Percentiles rank a stretch among this genome's conserved stretches.
phyloP scores from a whole-genome alignment of 352 stramenopile genomes.

The Globisporangium nunn region DNA sequence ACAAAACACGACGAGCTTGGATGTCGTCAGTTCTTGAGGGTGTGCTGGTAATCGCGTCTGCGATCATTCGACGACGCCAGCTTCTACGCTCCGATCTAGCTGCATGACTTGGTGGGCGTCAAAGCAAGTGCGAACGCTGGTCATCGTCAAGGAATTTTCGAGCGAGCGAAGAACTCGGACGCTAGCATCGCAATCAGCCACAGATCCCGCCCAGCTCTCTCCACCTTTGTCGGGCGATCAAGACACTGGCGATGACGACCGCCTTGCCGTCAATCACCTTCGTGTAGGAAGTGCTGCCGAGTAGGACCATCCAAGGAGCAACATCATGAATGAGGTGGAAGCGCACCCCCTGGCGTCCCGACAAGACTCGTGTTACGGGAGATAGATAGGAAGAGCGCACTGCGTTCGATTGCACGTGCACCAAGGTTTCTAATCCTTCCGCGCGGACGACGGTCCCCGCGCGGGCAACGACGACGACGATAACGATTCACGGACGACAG shows the following conservation, averaged over 20 bases:
- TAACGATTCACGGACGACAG: background rate
- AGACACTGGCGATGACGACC: background rate
- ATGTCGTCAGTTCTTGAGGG: no score
- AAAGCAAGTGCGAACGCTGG: background rate
- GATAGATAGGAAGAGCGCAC: background rate
- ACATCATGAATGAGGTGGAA: background rate
- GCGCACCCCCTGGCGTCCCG: background rate
- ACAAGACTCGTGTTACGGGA: background rate
- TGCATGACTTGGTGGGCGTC: background rate
- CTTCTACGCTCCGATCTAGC: background rate
- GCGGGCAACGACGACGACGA: background rate
- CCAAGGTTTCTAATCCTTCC: background rate
- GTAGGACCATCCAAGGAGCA: no score
- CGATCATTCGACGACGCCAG: no score
- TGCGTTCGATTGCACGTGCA: background rate
- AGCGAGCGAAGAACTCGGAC: no score
- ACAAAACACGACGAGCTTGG: background rate
- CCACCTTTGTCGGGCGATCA: background rate
- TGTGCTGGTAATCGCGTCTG: no score
- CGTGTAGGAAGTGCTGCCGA: no score
- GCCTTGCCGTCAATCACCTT: no score
- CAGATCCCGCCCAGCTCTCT: background rate
- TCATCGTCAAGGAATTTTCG: background rate
- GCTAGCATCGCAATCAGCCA: background rate
- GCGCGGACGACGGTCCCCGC: background rate